phyloP scores from a whole-genome alignment of 306 rosid genomes.

The Begonia loranthoides region DNA sequence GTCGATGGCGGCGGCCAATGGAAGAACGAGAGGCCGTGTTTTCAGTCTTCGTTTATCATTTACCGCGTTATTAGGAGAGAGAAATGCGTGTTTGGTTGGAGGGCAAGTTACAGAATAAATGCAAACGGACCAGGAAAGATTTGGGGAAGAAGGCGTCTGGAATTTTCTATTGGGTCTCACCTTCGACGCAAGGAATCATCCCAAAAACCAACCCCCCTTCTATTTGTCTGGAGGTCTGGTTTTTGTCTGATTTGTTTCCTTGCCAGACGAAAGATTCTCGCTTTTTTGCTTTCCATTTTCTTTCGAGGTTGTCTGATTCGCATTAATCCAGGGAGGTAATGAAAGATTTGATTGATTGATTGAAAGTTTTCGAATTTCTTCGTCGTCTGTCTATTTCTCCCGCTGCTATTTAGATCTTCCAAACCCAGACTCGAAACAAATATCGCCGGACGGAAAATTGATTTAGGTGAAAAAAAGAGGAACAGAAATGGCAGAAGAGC shows the following conservation, averaged over 20 bases:
- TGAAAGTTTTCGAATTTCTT: not conserved
- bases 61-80: constrained; percentile 1
- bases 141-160: not conserved
- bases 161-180: not conserved
- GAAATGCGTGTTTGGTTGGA: not conserved
- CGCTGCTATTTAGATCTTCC: not conserved
- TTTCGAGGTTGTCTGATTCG: not conserved
- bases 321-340: too few species aligned
- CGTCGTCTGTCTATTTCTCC: not conserved
- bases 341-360: too few species aligned
- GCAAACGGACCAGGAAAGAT: not conserved
- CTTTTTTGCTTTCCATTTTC: not conserved
- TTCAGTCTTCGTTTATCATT: not conserved
- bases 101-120: not conserved
- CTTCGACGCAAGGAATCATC: not conserved
- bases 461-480: not conserved
- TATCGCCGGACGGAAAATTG: not conserved
- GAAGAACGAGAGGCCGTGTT: too few species aligned
- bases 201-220: not conserved
- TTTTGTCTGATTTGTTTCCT: too few species aligned
- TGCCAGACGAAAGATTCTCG: not conserved
- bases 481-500: constrained; percentile 68
- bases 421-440: not conserved
- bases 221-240: not conserved
- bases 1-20: too few species aligned